Base-by-base conservation (phyloP, 2,329 filamentous ascomycete species). In the Fusarium robinianum region DNA sequence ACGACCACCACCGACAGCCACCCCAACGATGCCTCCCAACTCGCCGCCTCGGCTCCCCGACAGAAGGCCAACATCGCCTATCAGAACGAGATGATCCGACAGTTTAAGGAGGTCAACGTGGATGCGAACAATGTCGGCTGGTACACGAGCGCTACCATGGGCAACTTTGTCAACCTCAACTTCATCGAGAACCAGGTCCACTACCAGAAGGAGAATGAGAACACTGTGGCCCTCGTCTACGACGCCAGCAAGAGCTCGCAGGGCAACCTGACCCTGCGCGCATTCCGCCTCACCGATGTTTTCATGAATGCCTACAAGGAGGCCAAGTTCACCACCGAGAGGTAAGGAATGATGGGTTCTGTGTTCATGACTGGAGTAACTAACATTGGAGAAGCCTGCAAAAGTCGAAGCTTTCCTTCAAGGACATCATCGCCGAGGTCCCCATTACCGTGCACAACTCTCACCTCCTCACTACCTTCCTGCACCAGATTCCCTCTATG, bases 121-220 rank as follows among this genome's bases (percentile, higher is more conserved):
- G 94, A 99, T 70, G 94, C 94, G 57, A 96, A 97, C 78, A 95
- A 90, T 64, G 90, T 95, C 49, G 94, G 94, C 63, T 99, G 91
- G 91, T 99, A 99, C 76, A 96, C 90, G 47, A 96, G 90, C 75
- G 90, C 91, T 54, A 96, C 90, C 71, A 95, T 99, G 88, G 94
- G 94, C 71, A 97, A 96, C 79, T 97, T 97, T 63, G 80, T 97
- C 78, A 96, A 91, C 77, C 72, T 87, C 67, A 88, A 87, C 77
- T 91, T 96, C 67, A 88, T 99, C 71, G 94, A 99, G 80, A 99
- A 97, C 77, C 91, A 96, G 72, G 90, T 84, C 74, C 88, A 91
- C 76, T 97, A 96, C 78, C 94, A 99, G 78, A 94, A 89, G 71
- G 89, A 95, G 62, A 95, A 96, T 69, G 89, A 94, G 72, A 79